These are phyloP conservation scores for Papilionanthe hybrid DNA, from an alignment of 116 monocot genomes.

Conservation along the genomic window DNA sequence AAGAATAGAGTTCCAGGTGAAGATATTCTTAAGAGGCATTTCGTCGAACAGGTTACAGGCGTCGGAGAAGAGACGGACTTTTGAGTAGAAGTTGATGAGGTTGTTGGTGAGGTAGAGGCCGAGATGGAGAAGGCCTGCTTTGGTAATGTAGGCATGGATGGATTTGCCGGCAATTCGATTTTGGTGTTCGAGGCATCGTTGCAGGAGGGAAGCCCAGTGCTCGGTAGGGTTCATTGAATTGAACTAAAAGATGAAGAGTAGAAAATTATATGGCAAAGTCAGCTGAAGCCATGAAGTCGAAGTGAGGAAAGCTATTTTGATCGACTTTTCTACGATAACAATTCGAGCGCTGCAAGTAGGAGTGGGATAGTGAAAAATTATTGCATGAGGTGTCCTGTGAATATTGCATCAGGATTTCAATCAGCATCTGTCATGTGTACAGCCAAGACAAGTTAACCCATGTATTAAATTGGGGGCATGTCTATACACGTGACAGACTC, in stretches of 20 bases:
- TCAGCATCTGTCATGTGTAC: too few relatives aligned
- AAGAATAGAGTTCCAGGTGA: slow-evolving; percentile 78
- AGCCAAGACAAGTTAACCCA: too few relatives aligned
- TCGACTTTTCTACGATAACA: not conserved
- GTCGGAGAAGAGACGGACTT: slow-evolving; percentile 18
- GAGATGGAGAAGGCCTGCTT: slow-evolving; percentile 34
- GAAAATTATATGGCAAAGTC: not conserved
- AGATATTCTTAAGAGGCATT: slow-evolving; percentile 54
- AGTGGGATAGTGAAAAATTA: not conserved
- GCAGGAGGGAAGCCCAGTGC: slow-evolving; percentile 41
- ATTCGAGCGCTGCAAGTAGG: not conserved
- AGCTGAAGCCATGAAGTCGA: not conserved
- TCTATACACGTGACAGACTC: too few relatives aligned
- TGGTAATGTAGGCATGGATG: slow-evolving; percentile 49
- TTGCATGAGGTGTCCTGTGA: too few relatives aligned
- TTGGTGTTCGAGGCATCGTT: slow-evolving; percentile 19
- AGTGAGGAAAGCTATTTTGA: not conserved
- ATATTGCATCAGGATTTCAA: too few relatives aligned
- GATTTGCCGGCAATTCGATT: slow-evolving; percentile 25
- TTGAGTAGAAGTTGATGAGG: slow-evolving; percentile 68
- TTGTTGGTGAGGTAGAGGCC: slow-evolving; percentile 62
- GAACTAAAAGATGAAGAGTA: too few relatives aligned
- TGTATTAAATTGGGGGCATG: too few relatives aligned
- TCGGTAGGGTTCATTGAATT: slow-evolving; percentile 8
- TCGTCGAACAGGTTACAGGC: slow-evolving; percentile 59